These are phyloP conservation scores for Suillus cothurnatus DNA, from an alignment of 768 basidiomycete species.

Conservation along the genomic window DNA sequence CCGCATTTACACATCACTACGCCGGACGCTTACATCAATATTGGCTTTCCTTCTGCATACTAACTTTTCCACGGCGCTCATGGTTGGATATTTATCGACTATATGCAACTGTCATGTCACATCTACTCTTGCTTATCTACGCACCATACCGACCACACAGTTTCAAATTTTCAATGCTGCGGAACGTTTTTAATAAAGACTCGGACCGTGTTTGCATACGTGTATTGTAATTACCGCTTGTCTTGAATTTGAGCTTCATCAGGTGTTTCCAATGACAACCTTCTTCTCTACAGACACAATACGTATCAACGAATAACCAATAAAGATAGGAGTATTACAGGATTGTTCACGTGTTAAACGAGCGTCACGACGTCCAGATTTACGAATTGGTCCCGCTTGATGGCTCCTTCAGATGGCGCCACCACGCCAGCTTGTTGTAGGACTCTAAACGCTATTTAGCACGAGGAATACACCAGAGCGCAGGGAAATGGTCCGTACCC, in stretches of 20 bases:
- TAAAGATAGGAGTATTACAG: background rate
- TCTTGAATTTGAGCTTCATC: background rate
- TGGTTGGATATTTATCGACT: background rate
- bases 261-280: background rate
- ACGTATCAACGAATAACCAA: background rate
- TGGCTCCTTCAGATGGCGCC: slow-evolving; percentile 50
- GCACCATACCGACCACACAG: background rate
- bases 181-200: background rate
- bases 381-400: slow-evolving; percentile 59
- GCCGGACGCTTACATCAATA: too few relatives aligned
- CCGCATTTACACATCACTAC: too few relatives aligned
- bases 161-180: background rate
- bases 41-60: background rate
- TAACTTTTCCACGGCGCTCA: background rate
- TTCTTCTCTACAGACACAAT: background rate
- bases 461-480: slow-evolving; percentile 3
- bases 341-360: slow-evolving; percentile 31
- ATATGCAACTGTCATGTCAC: background rate
- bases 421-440: slow-evolving; percentile 80
- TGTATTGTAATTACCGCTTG: too few relatives aligned
- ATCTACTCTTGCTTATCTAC: background rate
- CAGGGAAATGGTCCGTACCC: slow-evolving; percentile 44
- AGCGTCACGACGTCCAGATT: slow-evolving; percentile 54
- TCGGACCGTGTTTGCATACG: background rate
- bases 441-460: slow-evolving; percentile 44